Evolutionary conservation across 1,284 basidiomycete genomes (phyloP), one percentile per base, ranked within the genome.

Genomic region (Bjerkandera adusta): DNA sequence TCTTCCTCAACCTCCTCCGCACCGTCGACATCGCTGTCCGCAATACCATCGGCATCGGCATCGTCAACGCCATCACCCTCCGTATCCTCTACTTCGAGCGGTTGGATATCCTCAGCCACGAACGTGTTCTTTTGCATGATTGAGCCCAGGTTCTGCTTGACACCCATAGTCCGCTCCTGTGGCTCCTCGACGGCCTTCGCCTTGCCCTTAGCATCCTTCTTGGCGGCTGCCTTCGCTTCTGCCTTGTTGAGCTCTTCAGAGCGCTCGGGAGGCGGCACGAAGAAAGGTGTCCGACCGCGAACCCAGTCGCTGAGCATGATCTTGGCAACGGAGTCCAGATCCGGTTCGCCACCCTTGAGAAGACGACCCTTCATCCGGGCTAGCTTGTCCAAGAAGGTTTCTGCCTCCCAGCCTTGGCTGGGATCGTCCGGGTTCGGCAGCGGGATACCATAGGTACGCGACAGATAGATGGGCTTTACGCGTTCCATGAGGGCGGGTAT

Each of bases 291-390:
- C 59, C 94, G 89, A 20, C 97, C 97, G 45, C 97, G 77, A 50
- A 97, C 94, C 97, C 97, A 99, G 67, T 99, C 97, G 66, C 89
- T 93, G 57, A 99, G 71, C 37, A 99, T 75, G 68, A 98, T 96
- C 73, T 96, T 98, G 26, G 96, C 91, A 12, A 95, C 91, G 3
- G 89, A 83, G 63, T 98, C 91, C 41, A 88, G 66, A 67, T 98
- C 95, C 1, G 96, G 92, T 67, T 98, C 95, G 53, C 97, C 96
- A 43, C 94, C 92, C 63, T 93, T 94, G 51, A 97, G 73, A 53
- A 99, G 72, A 53, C 96, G 87, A 13, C 97, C 96, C 60, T 89
- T 92, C 79, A 92, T 91, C 54, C 87, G 78, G 20, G 95, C 96
- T 18, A 99, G 77, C 57, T 84, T 79, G 54, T 89, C 85, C 47